These are phyloP conservation scores for Ustilago tritici DNA, from an alignment of 1,284 basidiomycete genomes.

Conservation along the genomic window DNA sequence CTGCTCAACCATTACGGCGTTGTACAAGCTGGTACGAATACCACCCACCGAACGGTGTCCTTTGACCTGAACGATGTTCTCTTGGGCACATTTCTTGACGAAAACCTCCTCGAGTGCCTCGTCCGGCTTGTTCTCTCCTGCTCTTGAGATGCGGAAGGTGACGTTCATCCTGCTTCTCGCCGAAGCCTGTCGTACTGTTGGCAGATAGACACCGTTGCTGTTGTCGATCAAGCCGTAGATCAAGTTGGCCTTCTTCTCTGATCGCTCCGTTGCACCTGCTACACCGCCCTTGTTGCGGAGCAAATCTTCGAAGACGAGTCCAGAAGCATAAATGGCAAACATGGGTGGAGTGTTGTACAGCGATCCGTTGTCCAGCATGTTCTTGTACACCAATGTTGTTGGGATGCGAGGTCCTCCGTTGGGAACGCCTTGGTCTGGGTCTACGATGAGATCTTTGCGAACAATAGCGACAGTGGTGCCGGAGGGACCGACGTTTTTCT, in stretches of 20 bases:
- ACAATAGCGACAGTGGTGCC: constrained; percentile 94
- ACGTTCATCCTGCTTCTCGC: constrained; percentile 68
- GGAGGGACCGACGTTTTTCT: constrained; percentile 97
- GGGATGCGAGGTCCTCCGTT: constrained; percentile 77
- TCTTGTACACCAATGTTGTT: constrained; percentile 85
- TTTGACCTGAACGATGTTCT: constrained; percentile 61
- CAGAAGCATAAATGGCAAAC: constrained; percentile 90
- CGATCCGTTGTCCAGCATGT: constrained; percentile 81
- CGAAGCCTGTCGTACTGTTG: constrained; percentile 58
- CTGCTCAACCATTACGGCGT: constrained; percentile 88
- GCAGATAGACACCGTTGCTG: constrained; percentile 49
- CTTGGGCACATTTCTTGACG: constrained; percentile 54
- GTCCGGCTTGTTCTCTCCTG: constrained; percentile 48
- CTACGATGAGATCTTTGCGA: constrained; percentile 80
- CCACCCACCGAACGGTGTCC: constrained; percentile 71
- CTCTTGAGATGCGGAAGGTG: constrained; percentile 63
- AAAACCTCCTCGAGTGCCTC: constrained; percentile 61
- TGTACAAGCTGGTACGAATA: constrained; percentile 92
- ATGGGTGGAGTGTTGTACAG: constrained; percentile 96
- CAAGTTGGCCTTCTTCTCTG: constrained; percentile 43
- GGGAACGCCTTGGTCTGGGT: constrained; percentile 58
- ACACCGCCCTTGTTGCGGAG: constrained; percentile 76
- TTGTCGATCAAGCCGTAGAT: constrained; percentile 64
- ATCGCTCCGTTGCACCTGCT: constrained; percentile 68
- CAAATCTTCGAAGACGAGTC: constrained; percentile 84